Evolutionary conservation across 169 alveolate species (phyloP).

Genomic region (Eimeria brunetti): DNA sequence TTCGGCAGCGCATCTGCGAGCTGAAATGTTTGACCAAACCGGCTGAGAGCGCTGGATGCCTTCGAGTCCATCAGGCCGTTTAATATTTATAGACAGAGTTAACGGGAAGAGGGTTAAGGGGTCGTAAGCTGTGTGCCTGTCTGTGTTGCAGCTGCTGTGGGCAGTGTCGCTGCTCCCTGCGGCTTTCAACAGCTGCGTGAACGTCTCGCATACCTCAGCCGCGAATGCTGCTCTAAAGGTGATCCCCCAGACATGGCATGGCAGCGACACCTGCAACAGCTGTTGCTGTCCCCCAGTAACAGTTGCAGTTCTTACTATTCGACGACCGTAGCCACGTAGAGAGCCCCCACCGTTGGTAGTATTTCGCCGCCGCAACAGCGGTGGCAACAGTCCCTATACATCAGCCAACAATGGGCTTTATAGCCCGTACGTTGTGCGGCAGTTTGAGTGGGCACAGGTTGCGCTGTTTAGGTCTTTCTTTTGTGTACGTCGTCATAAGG

Average conservation of each 20-base stretch:
- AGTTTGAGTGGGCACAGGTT: neutral
- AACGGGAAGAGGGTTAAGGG: neutral
- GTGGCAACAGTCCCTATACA: neutral
- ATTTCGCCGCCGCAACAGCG: neutral
- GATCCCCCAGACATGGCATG: neutral
- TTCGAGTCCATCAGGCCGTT: neutral
- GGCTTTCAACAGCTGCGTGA: slow-evolving; percentile 60
- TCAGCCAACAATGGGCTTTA: neutral
- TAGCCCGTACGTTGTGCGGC: neutral
- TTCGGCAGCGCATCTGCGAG: neutral
- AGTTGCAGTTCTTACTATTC: neutral
- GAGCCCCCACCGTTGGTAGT: neutral
- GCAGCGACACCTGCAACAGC: neutral
- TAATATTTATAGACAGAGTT: neutral
- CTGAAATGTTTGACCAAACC: neutral
- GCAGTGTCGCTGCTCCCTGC: slow-evolving; percentile 60
- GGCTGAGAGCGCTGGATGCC: neutral
- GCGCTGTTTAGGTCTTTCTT: neutral
- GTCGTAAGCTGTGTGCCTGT: neutral
- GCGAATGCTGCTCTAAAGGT: slow-evolving; percentile 75
- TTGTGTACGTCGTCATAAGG: too few relatives aligned
- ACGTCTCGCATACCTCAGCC: slow-evolving; percentile 43
- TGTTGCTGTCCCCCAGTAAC: too few relatives aligned
- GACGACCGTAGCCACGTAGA: neutral
- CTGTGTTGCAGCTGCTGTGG: slow-evolving; percentile 55